phyloP scores from a whole-genome alignment of 2,329 filamentous ascomycete genomes.

The Nemania abortiva region DNA sequence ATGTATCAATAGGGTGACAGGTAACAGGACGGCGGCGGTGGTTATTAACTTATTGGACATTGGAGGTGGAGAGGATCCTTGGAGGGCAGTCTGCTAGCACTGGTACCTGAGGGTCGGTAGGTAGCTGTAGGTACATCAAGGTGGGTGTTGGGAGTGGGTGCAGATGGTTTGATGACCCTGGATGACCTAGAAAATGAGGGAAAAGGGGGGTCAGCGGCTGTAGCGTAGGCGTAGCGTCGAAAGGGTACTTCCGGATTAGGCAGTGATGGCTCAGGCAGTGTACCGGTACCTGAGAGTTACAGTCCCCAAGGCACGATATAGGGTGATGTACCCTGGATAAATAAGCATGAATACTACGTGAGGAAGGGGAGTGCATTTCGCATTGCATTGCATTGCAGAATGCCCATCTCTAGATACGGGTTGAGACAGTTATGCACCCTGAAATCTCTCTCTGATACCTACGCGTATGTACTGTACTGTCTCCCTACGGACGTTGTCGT shows the following conservation, averaged over 20 bases:
- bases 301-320: not conserved
- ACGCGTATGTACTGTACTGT: not conserved
- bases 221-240: slow-evolving; percentile 31
- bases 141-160: slow-evolving; percentile 30
- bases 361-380: slow-evolving; percentile 2
- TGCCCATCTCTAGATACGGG: not conserved
- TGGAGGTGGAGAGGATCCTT: slow-evolving; percentile 38
- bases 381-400: slow-evolving; percentile 3
- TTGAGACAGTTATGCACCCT: slow-evolving; percentile 35
- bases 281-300: slow-evolving; percentile 17
- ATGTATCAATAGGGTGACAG: slow-evolving; percentile 33
- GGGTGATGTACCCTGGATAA: slow-evolving; percentile 7
- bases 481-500: not conserved
- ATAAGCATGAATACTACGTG: slow-evolving; percentile 7
- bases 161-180: slow-evolving; percentile 40
- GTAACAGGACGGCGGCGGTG: slow-evolving; percentile 30
- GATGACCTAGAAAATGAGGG: slow-evolving; percentile 33
- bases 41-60: slow-evolving; percentile 38
- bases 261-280: slow-evolving; percentile 17
- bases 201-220: slow-evolving; percentile 46
- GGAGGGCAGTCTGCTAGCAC: slow-evolving; percentile 12
- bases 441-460: slow-evolving; percentile 21
- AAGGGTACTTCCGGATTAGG: slow-evolving; percentile 34
- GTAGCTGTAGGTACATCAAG: slow-evolving; percentile 17
- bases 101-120: not conserved